A percentile compares a stretch with the other conserved stretches of the same genome.
These are phyloP conservation scores for Pleurotus platypus DNA, from an alignment of 768 basidiomycete genomes.

Conservation along the genomic window DNA sequence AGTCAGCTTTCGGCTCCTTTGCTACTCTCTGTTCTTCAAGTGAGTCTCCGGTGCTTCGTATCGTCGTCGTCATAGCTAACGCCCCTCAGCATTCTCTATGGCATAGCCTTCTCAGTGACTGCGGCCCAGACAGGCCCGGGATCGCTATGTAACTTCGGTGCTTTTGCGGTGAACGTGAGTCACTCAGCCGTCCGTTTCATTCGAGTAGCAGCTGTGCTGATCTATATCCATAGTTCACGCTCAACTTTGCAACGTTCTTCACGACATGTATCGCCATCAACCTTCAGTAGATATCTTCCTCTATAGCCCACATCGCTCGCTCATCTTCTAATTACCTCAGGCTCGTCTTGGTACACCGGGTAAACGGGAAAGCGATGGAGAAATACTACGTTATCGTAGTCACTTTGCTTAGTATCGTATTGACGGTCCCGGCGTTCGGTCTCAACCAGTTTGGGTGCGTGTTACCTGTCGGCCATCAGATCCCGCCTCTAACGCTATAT, in stretches of 20 bases:
- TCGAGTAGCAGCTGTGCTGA: too few species aligned
- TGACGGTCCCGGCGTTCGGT: constrained; percentile 18
- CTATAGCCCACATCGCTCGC: neutral
- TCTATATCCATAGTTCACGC: constrained; percentile 9
- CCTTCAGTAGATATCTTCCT: constrained; percentile 15
- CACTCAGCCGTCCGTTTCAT: too few species aligned
- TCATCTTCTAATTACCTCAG: constrained; percentile 6
- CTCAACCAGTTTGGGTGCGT: constrained; percentile 19
- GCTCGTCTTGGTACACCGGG: constrained; percentile 20
- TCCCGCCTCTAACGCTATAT: neutral
- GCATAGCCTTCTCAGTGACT: constrained; percentile 16
- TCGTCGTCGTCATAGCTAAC: too few species aligned
- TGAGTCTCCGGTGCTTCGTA: neutral
- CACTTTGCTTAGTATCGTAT: constrained; percentile 11
- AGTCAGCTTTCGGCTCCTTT: constrained; percentile 20
- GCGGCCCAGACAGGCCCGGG: constrained; percentile 9
- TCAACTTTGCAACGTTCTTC: constrained; percentile 19
- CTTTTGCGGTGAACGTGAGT: constrained; percentile 18
- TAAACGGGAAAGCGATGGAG: constrained; percentile 22
- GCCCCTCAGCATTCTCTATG: constrained; percentile 16
- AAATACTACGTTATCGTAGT: constrained; percentile 22
- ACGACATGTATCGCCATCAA: constrained; percentile 23
- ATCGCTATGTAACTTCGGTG: constrained; percentile 14
- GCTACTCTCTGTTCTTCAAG: constrained; percentile 17
- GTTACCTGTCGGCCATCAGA: neutral